Conservation (phyloP, 78 protist genomes). For the Planoprotostelium fungivorum region DNA sequence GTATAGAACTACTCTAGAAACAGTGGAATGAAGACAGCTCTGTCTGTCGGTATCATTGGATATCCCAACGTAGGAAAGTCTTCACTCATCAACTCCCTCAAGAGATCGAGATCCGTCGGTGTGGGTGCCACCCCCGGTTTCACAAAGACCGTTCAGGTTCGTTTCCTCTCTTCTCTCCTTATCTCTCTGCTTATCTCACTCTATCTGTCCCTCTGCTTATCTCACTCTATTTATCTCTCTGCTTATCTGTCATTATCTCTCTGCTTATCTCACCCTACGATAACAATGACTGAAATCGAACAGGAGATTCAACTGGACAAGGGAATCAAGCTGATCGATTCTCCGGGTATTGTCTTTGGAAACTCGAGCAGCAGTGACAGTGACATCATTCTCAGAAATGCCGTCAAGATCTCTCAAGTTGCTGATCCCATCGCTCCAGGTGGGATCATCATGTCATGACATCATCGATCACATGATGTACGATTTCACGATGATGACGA, state of each 20-base stretch:
- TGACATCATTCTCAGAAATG: constrained; percentile 34
- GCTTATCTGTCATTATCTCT: not conserved
- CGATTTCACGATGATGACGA: not conserved
- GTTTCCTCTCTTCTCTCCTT: not conserved
- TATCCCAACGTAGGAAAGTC: constrained; percentile 98
- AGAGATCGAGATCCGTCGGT: constrained; percentile 79
- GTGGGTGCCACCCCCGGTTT: constrained; percentile 89
- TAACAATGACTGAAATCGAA: not conserved
- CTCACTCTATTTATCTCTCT: constrained; percentile 1
- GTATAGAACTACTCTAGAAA: constrained; percentile 81
- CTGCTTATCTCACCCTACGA: no score
- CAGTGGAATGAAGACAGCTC: constrained; percentile 64
- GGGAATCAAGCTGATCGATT: constrained; percentile 88
- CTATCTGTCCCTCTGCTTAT: no score
- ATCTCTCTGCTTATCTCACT: no score
- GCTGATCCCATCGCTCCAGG: constrained; percentile 63
- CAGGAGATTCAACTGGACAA: constrained; percentile 81
- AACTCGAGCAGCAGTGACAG: constrained; percentile 14
- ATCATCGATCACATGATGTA: no score
- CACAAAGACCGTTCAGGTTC: constrained; percentile 57
- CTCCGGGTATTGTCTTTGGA: constrained; percentile 90
- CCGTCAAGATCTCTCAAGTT: constrained; percentile 66
- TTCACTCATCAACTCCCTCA: constrained; percentile 92
- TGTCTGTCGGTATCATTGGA: constrained; percentile 93
- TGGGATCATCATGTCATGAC: constrained; percentile 1